These are phyloP conservation scores for Wickerhamomyces queroliae DNA, from an alignment of 805 yeast species.

Conservation along the genomic window DNA sequence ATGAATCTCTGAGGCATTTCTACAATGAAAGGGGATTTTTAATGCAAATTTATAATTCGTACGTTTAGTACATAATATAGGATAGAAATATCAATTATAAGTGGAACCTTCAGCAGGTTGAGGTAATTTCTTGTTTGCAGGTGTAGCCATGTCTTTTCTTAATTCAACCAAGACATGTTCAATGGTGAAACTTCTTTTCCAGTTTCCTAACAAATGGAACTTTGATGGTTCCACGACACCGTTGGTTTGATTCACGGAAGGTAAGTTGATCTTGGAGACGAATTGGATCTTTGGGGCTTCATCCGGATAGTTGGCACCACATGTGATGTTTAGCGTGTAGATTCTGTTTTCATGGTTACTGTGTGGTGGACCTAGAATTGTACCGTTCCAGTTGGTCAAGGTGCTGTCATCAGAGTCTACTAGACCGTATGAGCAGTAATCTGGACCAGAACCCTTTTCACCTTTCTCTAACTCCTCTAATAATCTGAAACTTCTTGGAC, in stretches of 20 bases:
- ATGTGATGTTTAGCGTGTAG: constrained; percentile 72
- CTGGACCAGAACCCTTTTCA: constrained; percentile 96
- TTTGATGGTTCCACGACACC: constrained; percentile 50
- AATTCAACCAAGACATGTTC: constrained; percentile 87
- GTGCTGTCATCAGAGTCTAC: constrained; percentile 86
- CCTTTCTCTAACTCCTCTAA: constrained; percentile 97
- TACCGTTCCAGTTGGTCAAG: constrained; percentile 97
- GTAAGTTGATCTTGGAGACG: constrained; percentile 79
- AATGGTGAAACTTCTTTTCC: constrained; percentile 92
- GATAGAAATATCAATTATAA: too few species aligned
- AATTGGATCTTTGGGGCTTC: constrained; percentile 81
- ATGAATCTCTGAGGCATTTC: not conserved
- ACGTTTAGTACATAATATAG: too few species aligned
- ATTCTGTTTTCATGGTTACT: constrained; percentile 88
- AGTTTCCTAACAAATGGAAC: constrained; percentile 66
- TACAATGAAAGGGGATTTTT: not conserved
- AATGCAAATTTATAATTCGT: not conserved
- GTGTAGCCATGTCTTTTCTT: constrained; percentile 84
- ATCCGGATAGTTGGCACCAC: constrained; percentile 85
- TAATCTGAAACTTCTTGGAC: constrained; percentile 91
- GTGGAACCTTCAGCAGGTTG: constrained; percentile 92
- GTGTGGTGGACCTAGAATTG: constrained; percentile 96
- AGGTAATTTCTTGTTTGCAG: constrained; percentile 73
- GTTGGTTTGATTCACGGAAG: constrained; percentile 69
- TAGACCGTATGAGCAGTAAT: constrained; percentile 92